phyloP scores from a whole-genome alignment of 139 green algal genomes.

The Coccomyxa sp. region DNA sequence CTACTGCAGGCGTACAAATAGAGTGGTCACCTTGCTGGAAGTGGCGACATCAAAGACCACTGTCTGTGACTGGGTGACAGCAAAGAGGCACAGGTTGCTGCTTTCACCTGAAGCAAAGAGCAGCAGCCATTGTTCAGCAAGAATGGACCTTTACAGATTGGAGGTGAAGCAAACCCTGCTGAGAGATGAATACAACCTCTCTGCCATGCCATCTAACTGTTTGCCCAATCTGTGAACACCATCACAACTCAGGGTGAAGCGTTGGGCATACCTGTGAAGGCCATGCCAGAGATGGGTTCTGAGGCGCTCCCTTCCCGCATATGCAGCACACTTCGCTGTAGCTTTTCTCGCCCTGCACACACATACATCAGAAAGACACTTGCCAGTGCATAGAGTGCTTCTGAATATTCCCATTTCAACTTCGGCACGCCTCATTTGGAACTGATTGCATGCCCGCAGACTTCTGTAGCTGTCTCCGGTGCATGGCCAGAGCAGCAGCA shows the following conservation, averaged over 20 bases:
- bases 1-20: background rate
- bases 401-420: no score
- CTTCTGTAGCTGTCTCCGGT: background rate
- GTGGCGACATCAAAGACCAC: slow-evolving; percentile 44
- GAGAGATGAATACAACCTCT: no score
- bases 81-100: slow-evolving; percentile 46
- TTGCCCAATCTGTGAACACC: no score
- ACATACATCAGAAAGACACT: background rate
- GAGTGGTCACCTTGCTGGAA: slow-evolving; percentile 18
- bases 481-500: background rate
- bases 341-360: slow-evolving; percentile 1
- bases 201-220: no score
- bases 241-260: no score
- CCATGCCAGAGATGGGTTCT: background rate
- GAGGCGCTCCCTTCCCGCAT: background rate
- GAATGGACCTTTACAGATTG: no score
- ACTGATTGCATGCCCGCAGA: background rate
- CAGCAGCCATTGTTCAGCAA: background rate
- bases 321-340: background rate
- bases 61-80: slow-evolving; percentile 60
- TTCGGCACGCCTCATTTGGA: no score
- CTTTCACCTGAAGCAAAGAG: background rate
- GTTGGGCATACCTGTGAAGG: background rate
- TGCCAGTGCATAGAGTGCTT: no score
- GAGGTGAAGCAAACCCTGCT: no score